Percentiles rank a stretch among this genome's conserved stretches.
These are phyloP conservation scores for Phlebiopsis flavidoalba DNA, from an alignment of 768 basidiomycete species.

Conservation along the genomic window DNA sequence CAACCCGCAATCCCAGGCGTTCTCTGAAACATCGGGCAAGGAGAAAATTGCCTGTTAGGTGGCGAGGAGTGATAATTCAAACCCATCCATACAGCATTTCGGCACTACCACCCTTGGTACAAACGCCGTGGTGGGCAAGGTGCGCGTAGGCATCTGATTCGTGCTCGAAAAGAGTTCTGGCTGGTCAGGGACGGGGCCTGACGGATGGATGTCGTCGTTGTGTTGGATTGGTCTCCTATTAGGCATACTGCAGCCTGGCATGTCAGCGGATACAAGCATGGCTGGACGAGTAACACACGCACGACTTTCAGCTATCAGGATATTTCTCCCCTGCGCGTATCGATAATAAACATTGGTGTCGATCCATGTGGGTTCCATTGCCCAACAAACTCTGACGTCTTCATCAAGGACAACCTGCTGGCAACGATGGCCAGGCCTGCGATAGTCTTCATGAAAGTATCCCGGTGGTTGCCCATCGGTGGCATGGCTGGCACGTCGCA, in stretches of 20 bases:
- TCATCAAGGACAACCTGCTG: neutral
- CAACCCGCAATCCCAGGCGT: neutral
- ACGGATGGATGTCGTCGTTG: neutral
- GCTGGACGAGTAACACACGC: neutral
- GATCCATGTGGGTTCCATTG: neutral
- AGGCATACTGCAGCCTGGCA: neutral
- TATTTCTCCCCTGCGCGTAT: neutral
- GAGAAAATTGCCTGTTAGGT: neutral
- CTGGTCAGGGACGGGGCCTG: neutral
- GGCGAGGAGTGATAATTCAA: slow-evolving; percentile 8
- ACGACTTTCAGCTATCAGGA: neutral
- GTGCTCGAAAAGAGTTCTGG: neutral
- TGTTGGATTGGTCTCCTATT: neutral
- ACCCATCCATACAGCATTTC: slow-evolving; percentile 15
- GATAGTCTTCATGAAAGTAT: neutral
- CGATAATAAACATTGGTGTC: neutral
- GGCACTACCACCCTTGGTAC: slow-evolving; percentile 9
- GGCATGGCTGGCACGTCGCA: neutral
- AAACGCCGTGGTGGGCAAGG: slow-evolving; percentile 11
- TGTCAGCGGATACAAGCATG: neutral
- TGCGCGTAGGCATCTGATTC: slow-evolving; percentile 12
- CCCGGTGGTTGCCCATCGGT: neutral
- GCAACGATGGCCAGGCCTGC: neutral
- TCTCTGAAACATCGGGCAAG: neutral
- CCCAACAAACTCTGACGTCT: neutral